phyloP scores from a whole-genome alignment of 2,329 filamentous ascomycete species.

The Bisporella sp. region DNA sequence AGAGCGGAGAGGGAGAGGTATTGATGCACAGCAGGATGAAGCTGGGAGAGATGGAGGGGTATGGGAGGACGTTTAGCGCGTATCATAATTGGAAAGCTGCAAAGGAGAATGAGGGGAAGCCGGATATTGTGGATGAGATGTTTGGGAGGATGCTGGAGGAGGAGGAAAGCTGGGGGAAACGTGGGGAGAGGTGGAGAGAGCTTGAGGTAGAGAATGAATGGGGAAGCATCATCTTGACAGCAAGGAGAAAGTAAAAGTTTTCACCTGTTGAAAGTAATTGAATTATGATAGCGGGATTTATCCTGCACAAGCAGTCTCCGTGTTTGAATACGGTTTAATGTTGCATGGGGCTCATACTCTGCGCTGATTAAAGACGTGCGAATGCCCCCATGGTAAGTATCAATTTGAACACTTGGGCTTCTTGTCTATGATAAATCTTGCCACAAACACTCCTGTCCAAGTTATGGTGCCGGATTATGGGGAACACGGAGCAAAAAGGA shows the following conservation, averaged over 20 bases:
- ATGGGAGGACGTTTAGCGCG: constrained; percentile 53
- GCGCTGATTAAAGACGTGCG: no score
- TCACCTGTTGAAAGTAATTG: no score
- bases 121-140: constrained; percentile 56
- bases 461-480: no score
- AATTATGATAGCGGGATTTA: no score
- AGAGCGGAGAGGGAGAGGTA: constrained; percentile 31
- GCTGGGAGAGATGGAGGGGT: constrained; percentile 53
- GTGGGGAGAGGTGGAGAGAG: constrained; percentile 44
- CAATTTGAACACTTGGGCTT: no score
- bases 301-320: no score
- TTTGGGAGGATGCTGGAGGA: constrained; percentile 49
- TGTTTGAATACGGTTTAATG: no score
- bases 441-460: no score
- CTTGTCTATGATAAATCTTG: no score
- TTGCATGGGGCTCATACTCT: no score
- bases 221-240: constrained; percentile 54
- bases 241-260: constrained; percentile 32
- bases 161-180: constrained; percentile 45
- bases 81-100: constrained; percentile 52
- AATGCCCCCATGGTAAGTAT: no score
- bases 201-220: constrained; percentile 51
- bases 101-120: constrained; percentile 45
- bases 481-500: no score
- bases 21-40: constrained; percentile 48